Evolutionary conservation across 1,284 basidiomycete genomes (phyloP), one percentile per base, ranked within the genome.

Genomic region (Schizophyllum amplum): DNA sequence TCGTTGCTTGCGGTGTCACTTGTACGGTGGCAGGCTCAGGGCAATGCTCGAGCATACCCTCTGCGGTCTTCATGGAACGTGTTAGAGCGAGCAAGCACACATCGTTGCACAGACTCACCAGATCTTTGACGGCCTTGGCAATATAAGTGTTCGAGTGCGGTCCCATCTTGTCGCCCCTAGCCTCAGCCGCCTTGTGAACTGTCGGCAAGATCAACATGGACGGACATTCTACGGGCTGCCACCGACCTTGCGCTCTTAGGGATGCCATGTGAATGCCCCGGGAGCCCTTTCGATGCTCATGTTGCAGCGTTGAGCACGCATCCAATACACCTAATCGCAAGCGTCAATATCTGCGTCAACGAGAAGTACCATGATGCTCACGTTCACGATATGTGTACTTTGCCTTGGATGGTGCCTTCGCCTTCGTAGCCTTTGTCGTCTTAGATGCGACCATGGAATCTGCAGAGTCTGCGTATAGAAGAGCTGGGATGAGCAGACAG

Each of bases 121-220:
- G 68, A 60, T 71, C 75, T 22, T 74, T 68, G 5, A 81, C 68
- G n/a, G 78, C 72, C 58, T 74, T 75, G n/a, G 67, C 63, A 20
- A 82, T 74, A 72, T 75, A 79, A 23, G 66, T 72, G n/a, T 71
- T 66, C 79, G 79, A 81, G 50, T 75, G 69, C 3, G 76, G 76
- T 4, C 79, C 79, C 17, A 81, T 68, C 55, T 69, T 74, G 54
- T 79, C 79, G 55, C 75, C 70, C 49, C 70, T 72, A n/a, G 67
- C 68, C 33, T 73, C 64, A 1, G 79, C 79, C 55, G 68, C 75
- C 64, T 74, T 81, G 58, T 72, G 75, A 15, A 81, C 79, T 81
- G 52, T 52, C 47, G 17, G 54, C 21, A 25, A 33, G 5, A 24
- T 22, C 49, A 53, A 33, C 51, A 24, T 22, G 25, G 25, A 48